Percentiles rank a stretch among this genome's conserved stretches.
phyloP scores from a whole-genome alignment of 2,329 filamentous ascomycete genomes.

The Colletotrichum sp. region DNA sequence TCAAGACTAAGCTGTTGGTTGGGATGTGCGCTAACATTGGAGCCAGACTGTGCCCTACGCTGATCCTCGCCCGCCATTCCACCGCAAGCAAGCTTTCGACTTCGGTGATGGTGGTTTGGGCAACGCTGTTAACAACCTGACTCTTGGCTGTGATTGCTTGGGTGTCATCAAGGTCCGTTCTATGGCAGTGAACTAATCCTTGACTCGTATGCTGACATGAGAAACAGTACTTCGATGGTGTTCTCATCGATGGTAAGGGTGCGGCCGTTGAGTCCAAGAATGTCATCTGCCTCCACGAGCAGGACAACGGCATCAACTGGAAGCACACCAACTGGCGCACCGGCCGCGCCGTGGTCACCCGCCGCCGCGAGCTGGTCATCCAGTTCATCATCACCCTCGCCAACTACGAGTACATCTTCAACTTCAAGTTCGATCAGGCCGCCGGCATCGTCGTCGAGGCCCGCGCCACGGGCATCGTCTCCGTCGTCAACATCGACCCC shows the following conservation, averaged over 20 bases:
- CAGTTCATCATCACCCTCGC: conserved; percentile 63
- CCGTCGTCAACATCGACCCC: conserved; percentile 50
- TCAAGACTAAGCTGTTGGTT: background rate
- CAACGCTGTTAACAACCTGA: conserved; percentile 69
- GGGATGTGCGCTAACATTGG: background rate
- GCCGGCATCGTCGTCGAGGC: conserved; percentile 34
- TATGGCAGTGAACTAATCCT: rapidly evolving
- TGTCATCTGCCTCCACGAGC: conserved; percentile 22
- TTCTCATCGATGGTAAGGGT: conserved; percentile 33
- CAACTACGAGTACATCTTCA: conserved; percentile 58
- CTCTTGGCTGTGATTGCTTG: conserved; percentile 73
- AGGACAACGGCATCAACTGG: conserved; percentile 22
- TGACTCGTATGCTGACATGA: background rate
- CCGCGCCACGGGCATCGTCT: conserved; percentile 42
- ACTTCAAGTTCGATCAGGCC: conserved; percentile 51
- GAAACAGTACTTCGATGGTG: conserved; percentile 17
- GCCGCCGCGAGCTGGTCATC: conserved; percentile 57
- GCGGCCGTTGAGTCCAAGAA: conserved; percentile 47
- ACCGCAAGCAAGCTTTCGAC: conserved; percentile 69
- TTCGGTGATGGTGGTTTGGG: conserved; percentile 73
- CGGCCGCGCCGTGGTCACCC: conserved; percentile 53
- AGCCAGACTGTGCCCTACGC: conserved; percentile 17
- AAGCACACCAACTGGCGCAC: conserved; percentile 58
- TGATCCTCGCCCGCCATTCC: conserved; percentile 20
- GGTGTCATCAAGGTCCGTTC: conserved; percentile 8